Evolutionary conservation across 192 early-diverging fungal species (phyloP), one percentile per base, ranked within the genome.

Genomic region (Lobosporangium transversale): DNA sequence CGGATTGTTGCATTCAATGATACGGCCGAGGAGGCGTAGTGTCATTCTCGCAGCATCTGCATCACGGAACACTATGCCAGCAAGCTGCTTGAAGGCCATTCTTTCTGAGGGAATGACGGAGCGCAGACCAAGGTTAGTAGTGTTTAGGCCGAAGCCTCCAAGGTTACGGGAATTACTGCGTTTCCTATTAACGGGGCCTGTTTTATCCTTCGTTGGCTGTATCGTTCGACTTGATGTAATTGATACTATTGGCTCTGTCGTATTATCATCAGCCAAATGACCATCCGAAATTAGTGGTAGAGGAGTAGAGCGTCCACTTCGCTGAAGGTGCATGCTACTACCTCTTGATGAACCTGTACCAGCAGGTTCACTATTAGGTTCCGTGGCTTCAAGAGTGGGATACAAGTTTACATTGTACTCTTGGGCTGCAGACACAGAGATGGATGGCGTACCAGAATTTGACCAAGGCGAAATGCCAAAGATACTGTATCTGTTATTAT

Each of bases 21-120:
- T 70, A 18, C 67, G 53, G 21, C 54, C 64, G 21, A 80, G 62
- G 1, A 80, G 61, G 1, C 71, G 70, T 37, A 80, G 58, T 5
- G 79, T 68, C 79, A 80, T 80, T 48, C 70, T 58, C 26, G 79
- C 79, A 21, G 79, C 79, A 51, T 80, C 79, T 12, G 66, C 59
- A 27, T 80, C 79, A 2, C 79, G 47, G 35, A 80, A 80, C 12
- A 75, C 70, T 44, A 80, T 80, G 14, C 70, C 79, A 8, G 70
- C 70, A 17, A 70, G 49, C 5, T 76, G 67, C 33, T 70, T 70
- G 50, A 74, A 80, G 3, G 52, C 71, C 29, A 80, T 32, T 47
- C 67, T 52, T 32, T 70, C 68, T 35, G 68, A 66, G 2, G 62
- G 67, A 18, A 71, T 52, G 5, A 80, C 68, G 23, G 63, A 69